phyloP scores from a whole-genome alignment of 345 rosid species.

The Arabidopsis arenosa region DNA sequence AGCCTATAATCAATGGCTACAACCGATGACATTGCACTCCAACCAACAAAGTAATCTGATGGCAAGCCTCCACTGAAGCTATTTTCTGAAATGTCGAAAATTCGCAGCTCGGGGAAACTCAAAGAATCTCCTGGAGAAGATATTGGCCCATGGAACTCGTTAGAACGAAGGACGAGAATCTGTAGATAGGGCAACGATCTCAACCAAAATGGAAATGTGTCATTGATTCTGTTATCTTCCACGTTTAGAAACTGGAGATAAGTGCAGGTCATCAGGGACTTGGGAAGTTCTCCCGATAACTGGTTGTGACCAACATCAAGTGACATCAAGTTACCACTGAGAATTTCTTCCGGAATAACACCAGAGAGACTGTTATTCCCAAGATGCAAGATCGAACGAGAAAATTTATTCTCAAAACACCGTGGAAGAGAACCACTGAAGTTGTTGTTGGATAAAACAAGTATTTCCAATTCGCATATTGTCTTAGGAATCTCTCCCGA shows the following conservation, averaged over 20 bases:
- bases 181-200: slow-evolving; percentile 39
- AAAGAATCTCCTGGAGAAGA: slow-evolving; percentile 7
- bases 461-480: slow-evolving; percentile 13
- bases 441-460: slow-evolving; percentile 45
- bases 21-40: not conserved
- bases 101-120: slow-evolving; percentile 49
- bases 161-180: slow-evolving; percentile 39
- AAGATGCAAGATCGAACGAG: slow-evolving; percentile 18
- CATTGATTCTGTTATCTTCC: slow-evolving; percentile 49
- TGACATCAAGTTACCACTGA: not conserved
- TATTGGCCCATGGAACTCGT: slow-evolving; percentile 43
- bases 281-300: slow-evolving; percentile 48
- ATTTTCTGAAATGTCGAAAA: slow-evolving; percentile 55
- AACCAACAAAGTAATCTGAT: not conserved
- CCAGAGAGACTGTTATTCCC: slow-evolving; percentile 40
- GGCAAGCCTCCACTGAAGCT: not conserved
- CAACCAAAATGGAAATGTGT: slow-evolving; percentile 52
- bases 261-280: slow-evolving; percentile 47
- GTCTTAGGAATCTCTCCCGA: slow-evolving; percentile 22
- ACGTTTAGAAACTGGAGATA: slow-evolving; percentile 51
- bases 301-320: slow-evolving; percentile 30
- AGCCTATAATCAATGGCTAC: not conserved
- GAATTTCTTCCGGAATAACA: slow-evolving; percentile 9
- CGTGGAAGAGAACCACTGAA: slow-evolving; percentile 41
- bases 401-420: slow-evolving; percentile 23